A percentile compares a stretch with the other conserved stretches of the same genome.
Conservation (phyloP, 2,329 filamentous ascomycete genomes). For the Penicillium decumbens region DNA sequence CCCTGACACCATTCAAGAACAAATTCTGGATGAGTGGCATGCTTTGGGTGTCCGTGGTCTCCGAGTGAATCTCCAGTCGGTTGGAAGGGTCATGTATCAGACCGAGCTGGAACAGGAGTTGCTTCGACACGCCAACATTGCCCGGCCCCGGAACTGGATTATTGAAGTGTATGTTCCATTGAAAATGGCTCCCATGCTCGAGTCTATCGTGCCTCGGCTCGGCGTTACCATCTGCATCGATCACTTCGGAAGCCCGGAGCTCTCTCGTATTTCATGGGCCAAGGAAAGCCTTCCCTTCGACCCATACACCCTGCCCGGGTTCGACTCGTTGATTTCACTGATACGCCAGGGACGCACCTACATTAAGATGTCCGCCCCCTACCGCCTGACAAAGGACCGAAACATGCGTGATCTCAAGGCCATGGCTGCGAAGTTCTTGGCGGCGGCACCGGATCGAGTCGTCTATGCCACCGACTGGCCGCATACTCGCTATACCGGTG, state of each 20-base stretch:
- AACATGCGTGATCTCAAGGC: slow-evolving; percentile 46
- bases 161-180: slow-evolving; percentile 57
- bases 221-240: slow-evolving; percentile 55
- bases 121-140: slow-evolving; percentile 47
- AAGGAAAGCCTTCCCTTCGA: slow-evolving; percentile 25
- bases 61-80: slow-evolving; percentile 56
- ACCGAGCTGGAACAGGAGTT: slow-evolving; percentile 44
- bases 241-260: slow-evolving; percentile 53
- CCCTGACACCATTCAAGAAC: slow-evolving; percentile 36
- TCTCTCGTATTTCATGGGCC: slow-evolving; percentile 22
- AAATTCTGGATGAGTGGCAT: slow-evolving; percentile 53
- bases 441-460: slow-evolving; percentile 43
- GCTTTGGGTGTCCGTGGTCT: slow-evolving; percentile 55
- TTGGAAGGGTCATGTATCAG: slow-evolving; percentile 41
- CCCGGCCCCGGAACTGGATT: slow-evolving; percentile 52
- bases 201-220: slow-evolving; percentile 48
- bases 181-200: slow-evolving; percentile 47
- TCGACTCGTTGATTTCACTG: slow-evolving; percentile 47
- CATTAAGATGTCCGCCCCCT: slow-evolving; percentile 57
- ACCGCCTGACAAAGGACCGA: slow-evolving; percentile 49
- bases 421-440: slow-evolving; percentile 49
- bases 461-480: slow-evolving; percentile 63
- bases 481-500: slow-evolving; percentile 56
- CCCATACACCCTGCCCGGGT: slow-evolving; percentile 49
- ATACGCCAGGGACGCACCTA: slow-evolving; percentile 49